phyloP scores from a whole-genome alignment of 2,329 filamentous ascomycete species.

The Paracamarosporium sp. region DNA sequence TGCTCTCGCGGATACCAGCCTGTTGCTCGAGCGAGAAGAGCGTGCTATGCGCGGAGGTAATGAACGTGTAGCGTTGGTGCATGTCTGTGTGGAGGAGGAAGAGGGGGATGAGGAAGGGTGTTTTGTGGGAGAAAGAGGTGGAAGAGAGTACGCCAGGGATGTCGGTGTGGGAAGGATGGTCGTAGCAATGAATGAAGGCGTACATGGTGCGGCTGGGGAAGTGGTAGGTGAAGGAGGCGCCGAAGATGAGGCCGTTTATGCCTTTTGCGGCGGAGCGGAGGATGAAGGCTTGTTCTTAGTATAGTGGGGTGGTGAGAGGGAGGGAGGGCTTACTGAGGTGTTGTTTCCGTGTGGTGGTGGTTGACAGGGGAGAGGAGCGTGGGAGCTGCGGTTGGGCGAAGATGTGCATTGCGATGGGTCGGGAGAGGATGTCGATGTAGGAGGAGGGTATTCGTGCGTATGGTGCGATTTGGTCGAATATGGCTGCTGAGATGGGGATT shows the following conservation, averaged over 20 bases:
- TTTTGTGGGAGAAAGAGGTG: background rate
- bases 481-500: slow-evolving; percentile 5
- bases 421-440: slow-evolving; percentile 7
- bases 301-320: background rate
- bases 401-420: slow-evolving; percentile 8
- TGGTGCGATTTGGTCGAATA: slow-evolving; percentile 15
- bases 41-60: slow-evolving; percentile 11
- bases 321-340: slow-evolving; percentile 13
- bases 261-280: slow-evolving; percentile 15
- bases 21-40: slow-evolving; percentile 14
- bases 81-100: slow-evolving; percentile 17
- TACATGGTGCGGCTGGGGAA: slow-evolving; percentile 23
- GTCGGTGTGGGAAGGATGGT: background rate
- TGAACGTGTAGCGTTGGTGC: background rate
- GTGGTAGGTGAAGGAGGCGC: slow-evolving; percentile 26
- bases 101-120: slow-evolving; percentile 18
- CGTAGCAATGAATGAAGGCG: slow-evolving; percentile 20
- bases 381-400: slow-evolving; percentile 11
- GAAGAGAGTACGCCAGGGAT: background rate
- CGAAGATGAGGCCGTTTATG: background rate
- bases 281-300: slow-evolving; percentile 16
- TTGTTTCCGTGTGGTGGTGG: background rate
- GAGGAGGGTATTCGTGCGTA: slow-evolving; percentile 15
- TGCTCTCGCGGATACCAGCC: slow-evolving; percentile 15
- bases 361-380: background rate